Evolutionary conservation across 1,284 basidiomycete species (phyloP).

Genomic region (Wolfiporia cocos): DNA sequence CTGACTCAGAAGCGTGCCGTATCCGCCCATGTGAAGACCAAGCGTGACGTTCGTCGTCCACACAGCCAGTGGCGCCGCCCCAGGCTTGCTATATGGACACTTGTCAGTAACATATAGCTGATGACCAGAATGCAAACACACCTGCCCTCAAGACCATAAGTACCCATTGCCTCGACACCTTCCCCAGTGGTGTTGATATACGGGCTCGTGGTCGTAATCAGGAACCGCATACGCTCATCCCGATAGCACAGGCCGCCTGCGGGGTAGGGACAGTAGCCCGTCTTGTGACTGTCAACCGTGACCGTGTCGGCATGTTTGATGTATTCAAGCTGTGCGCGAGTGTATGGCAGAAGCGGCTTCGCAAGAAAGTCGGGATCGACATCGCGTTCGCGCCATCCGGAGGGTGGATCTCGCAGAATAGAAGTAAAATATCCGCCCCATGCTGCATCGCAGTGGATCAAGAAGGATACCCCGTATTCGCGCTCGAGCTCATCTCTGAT

Average conservation of each 20-base stretch:
- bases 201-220: slow-evolving; percentile 36
- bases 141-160: slow-evolving; percentile 36
- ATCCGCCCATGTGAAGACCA: slow-evolving; percentile 24
- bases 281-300: slow-evolving; percentile 42
- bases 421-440: slow-evolving; percentile 41
- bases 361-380: background rate
- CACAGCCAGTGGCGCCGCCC: slow-evolving; percentile 31
- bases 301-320: slow-evolving; percentile 30
- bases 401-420: slow-evolving; percentile 19
- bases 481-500: slow-evolving; percentile 28
- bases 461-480: slow-evolving; percentile 29
- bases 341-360: slow-evolving; percentile 3
- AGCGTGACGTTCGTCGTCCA: slow-evolving; percentile 32
- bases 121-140: background rate
- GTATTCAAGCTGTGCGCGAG: slow-evolving; percentile 12
- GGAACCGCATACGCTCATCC: slow-evolving; percentile 32
- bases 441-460: slow-evolving; percentile 36
- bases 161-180: slow-evolving; percentile 29
- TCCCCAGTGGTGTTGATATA: slow-evolving; percentile 23
- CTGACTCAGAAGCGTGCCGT: background rate
- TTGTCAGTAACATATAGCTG: too few species aligned
- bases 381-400: background rate
- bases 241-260: slow-evolving; percentile 37
- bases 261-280: slow-evolving; percentile 38
- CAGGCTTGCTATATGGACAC: slow-evolving; percentile 37